Conservation (phyloP, 1,284 basidiomycete species). For the Stygiomarasmius scandens region DNA sequence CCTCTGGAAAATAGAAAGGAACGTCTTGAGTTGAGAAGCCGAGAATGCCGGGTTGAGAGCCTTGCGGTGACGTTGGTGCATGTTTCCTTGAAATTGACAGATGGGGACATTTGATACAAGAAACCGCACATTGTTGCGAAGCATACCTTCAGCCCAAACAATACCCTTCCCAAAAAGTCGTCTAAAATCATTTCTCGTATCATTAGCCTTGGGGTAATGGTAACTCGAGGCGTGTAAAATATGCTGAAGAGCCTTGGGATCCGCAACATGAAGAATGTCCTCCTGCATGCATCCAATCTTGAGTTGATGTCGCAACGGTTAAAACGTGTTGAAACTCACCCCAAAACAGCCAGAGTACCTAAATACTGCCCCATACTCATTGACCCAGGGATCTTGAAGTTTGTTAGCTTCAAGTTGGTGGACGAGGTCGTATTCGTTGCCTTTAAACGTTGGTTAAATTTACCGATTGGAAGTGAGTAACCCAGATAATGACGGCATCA, state of each 20-base stretch:
- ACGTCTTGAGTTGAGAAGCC: constrained; percentile 10
- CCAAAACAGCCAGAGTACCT: constrained; percentile 25
- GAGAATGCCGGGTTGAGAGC: constrained; percentile 24
- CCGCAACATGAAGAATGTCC: constrained; percentile 25
- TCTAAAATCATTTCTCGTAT: neutral
- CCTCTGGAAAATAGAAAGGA: constrained; percentile 17
- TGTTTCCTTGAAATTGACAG: constrained; percentile 8
- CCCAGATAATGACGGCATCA: too few relatives aligned
- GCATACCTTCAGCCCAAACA: constrained; percentile 12
- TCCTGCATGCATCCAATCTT: constrained; percentile 9
- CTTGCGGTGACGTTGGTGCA: constrained; percentile 21
- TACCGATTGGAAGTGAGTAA: too few relatives aligned
- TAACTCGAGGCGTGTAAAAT: constrained; percentile 10
- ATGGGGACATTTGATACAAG: neutral
- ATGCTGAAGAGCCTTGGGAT: constrained; percentile 14
- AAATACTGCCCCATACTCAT: constrained; percentile 31
- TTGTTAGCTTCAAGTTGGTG: constrained; percentile 33
- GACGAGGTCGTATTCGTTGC: constrained; percentile 23
- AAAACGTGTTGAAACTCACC: constrained; percentile 26
- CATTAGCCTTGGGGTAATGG: constrained; percentile 13
- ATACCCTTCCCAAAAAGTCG: constrained; percentile 14
- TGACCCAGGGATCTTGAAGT: constrained; percentile 27
- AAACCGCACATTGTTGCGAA: neutral
- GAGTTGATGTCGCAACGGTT: neutral
- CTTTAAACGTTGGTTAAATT: too few relatives aligned